Conservation (phyloP, 2,329 filamentous ascomycete genomes). For the Calonectria hongkongensis region DNA sequence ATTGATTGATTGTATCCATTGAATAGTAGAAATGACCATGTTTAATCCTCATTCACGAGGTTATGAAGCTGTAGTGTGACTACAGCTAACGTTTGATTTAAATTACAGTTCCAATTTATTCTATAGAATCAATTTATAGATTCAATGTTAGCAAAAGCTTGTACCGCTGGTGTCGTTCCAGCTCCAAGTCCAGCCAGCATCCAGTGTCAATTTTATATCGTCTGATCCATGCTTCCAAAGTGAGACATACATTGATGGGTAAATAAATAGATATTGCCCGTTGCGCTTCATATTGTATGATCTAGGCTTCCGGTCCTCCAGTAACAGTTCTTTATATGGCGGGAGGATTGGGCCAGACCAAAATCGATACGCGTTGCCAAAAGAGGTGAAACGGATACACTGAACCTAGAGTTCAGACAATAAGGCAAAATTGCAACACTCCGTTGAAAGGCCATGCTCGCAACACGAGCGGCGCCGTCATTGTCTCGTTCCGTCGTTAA, state of each 20-base stretch:
- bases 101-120: no score
- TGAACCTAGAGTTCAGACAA: not conserved
- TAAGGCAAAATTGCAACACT: not conserved
- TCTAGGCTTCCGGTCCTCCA: not conserved
- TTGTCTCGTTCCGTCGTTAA: slow-evolving; percentile 14
- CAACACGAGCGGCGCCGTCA: slow-evolving; percentile 33
- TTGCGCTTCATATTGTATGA: not conserved
- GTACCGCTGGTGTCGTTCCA: not conserved
- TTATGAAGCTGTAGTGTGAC: slow-evolving; percentile 12
- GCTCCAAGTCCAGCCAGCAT: not conserved
- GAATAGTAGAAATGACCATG: not conserved
- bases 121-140: not conserved
- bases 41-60: not conserved
- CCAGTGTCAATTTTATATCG: not conserved
- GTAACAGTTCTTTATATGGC: not conserved
- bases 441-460: slow-evolving; percentile 29
- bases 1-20: not conserved
- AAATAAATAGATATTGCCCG: not conserved
- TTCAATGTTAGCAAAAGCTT: not conserved
- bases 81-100: not conserved
- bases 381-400: not conserved
- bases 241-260: not conserved
- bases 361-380: not conserved
- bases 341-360: not conserved
- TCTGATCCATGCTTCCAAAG: not conserved